A percentile compares a stretch with the other conserved stretches of the same genome.
phyloP scores from a whole-genome alignment of 306 rosid species.

The Castanea sativa region DNA sequence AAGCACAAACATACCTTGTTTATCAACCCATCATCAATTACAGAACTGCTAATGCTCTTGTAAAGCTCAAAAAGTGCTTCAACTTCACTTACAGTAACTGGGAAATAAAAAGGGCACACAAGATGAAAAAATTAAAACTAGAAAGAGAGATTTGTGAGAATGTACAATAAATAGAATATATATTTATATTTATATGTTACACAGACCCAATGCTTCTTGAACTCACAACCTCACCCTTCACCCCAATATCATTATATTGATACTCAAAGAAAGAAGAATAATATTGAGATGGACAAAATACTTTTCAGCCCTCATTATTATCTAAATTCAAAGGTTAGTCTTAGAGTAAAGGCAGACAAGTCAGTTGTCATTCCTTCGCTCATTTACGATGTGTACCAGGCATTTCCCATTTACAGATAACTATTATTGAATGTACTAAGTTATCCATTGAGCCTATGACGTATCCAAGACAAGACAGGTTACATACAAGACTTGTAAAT shows the following conservation, averaged over 20 bases:
- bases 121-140: slow-evolving; percentile 9
- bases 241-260: neutral
- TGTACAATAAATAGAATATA: no score
- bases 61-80: slow-evolving; percentile 92
- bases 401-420: neutral
- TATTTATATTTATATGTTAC: no score
- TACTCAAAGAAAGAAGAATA: neutral
- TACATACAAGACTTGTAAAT: neutral
- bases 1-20: slow-evolving; percentile 57
- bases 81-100: slow-evolving; percentile 83
- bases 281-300: neutral
- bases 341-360: neutral
- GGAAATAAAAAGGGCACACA: slow-evolving; percentile 25
- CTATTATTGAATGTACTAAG: neutral
- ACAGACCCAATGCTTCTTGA: no score
- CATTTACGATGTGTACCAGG: neutral
- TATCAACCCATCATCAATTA: slow-evolving; percentile 83
- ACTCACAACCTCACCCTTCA: no score
- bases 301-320: neutral
- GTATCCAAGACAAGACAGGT: neutral
- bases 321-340: neutral
- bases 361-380: neutral
- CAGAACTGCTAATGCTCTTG: slow-evolving; percentile 76
- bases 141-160: neutral
- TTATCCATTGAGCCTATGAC: neutral